phyloP scores from a whole-genome alignment of 192 early-diverging fungal genomes.

The Diversispora eburnea region DNA sequence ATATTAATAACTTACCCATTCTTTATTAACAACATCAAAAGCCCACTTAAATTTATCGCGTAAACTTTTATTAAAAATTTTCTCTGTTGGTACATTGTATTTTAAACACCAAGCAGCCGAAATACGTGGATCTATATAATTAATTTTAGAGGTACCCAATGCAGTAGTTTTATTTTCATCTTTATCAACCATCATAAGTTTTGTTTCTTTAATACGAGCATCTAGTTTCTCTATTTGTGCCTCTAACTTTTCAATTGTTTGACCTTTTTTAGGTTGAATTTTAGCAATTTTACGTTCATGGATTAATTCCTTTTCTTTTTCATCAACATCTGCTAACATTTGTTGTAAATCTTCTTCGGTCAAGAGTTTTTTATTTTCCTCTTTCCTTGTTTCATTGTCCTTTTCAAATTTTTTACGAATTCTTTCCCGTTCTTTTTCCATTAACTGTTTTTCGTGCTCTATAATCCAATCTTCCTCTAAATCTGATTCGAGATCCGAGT shows the following conservation, averaged over 20 bases:
- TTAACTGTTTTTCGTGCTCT: constrained; percentile 50
- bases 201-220: constrained; percentile 69
- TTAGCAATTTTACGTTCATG: constrained; percentile 47
- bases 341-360: constrained; percentile 50
- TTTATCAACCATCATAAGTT: constrained; percentile 81
- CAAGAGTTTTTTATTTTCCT: constrained; percentile 52
- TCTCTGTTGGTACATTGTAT: constrained; percentile 83
- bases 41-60: constrained; percentile 98
- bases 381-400: constrained; percentile 77
- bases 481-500: constrained; percentile 72
- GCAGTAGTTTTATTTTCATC: constrained; percentile 97
- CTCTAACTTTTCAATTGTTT: constrained; percentile 68
- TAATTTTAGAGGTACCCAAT: constrained; percentile 94
- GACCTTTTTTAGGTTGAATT: constrained; percentile 43
- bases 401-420: constrained; percentile 62
- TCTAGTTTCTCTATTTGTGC: constrained; percentile 67
- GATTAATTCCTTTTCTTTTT: constrained; percentile 44
- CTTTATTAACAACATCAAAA: constrained; percentile 60
- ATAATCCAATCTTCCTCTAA: constrained; percentile 77
- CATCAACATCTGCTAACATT: constrained; percentile 50
- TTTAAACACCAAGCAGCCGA: constrained; percentile 91
- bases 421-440: constrained; percentile 75
- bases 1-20: constrained; percentile 49
- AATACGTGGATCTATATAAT: constrained; percentile 98
- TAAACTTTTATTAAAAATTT: constrained; percentile 87